These are phyloP conservation scores for Dysphania ambrosioides DNA, from an alignment of 148 eudicot species.

Conservation along the genomic window DNA sequence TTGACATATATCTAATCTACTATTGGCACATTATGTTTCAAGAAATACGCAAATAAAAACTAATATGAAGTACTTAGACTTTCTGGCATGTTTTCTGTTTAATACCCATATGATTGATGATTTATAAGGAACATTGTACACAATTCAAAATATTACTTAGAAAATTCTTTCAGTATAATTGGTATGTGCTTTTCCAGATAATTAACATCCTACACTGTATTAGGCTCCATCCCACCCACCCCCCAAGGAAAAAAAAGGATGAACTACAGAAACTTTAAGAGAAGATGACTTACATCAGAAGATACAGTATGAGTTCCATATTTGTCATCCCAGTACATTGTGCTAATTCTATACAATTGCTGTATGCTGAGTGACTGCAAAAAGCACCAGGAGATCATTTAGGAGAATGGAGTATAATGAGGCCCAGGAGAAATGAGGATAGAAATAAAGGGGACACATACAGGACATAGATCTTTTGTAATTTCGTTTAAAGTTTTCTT, in stretches of 20 bases:
- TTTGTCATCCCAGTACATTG: constrained; percentile 99
- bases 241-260: background rate
- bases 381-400: constrained; percentile 19
- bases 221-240: background rate
- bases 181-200: background rate
- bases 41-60: too few relatives aligned
- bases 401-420: background rate
- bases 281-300: constrained; percentile 65
- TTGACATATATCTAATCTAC: too few relatives aligned
- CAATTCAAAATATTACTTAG: background rate
- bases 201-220: background rate
- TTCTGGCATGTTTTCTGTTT: too few relatives aligned
- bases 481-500: constrained; percentile 87
- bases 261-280: background rate
- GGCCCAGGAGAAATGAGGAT: background rate
- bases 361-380: constrained; percentile 90
- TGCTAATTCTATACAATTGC: constrained; percentile 90
- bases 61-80: too few relatives aligned
- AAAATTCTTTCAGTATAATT: background rate
- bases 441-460: constrained; percentile 30
- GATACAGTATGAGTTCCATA: constrained; percentile 53
- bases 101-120: too few relatives aligned
- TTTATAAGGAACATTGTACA: too few relatives aligned
- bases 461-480: constrained; percentile 96
- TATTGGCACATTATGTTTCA: too few relatives aligned